Base-by-base conservation (phyloP, 169 alveolate species). In the Eimeria zaria region DNA sequence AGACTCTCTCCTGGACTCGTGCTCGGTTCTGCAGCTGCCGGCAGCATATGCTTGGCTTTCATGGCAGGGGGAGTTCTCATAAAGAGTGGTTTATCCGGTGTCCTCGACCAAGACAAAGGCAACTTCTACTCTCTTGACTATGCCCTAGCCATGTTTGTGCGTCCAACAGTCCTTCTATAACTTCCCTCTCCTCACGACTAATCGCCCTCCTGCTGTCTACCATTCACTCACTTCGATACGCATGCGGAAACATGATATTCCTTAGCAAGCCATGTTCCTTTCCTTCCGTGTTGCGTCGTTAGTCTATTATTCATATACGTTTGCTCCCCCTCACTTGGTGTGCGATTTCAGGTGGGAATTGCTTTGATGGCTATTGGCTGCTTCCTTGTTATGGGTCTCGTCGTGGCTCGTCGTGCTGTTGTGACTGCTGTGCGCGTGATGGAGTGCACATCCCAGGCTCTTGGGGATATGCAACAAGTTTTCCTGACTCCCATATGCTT, bases 91-190 rank as follows among this genome's bases (percentile, higher is more conserved):
- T 85, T 92, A 33, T 24, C 69, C 27, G 96, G 92, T 14, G 92
- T 92, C 3, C 74, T 92, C 73, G 91, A 80, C 60, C 91, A 71
- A 48, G 96, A 92, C 85, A 92, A 92, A 36, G 96, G 96, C 46
- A 78, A 51, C 91, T 78, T 92, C 92, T 92, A 60, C 85, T 58
- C 96, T n/a, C 85, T 92, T 69, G 96, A 92, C 60, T 92, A 92
- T 85, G n/a, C 96, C 44, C 58, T 71, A 55, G 91, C 92, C 24
- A 85, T 92, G 91, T 46, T 92, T 76, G 96, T 92, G 33, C 14
- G 96, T 78, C 22, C 69, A 1, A 12, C 48, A 12, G 60, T 74
- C 60, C 9, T 27, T 46, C 20, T 48, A 39, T 11, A n/a, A 27
- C 24, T 16, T 22, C 46, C 33, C 11, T 71, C 18, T 44, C 67